Evolutionary conservation across 1,284 basidiomycete genomes (phyloP).

Genomic region (Athelia psychrophila): DNA sequence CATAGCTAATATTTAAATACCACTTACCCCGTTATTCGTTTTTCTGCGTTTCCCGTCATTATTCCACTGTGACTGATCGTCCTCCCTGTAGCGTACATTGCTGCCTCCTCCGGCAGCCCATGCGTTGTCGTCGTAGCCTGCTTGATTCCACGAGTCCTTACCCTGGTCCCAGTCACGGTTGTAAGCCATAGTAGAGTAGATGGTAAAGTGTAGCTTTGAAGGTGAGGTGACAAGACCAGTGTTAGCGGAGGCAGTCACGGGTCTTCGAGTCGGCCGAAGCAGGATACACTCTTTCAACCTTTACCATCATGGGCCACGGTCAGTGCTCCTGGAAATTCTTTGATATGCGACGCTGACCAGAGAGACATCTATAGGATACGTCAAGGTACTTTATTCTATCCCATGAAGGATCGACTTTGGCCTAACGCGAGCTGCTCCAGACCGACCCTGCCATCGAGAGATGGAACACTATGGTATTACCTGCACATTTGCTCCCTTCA

Average conservation of each 20-base stretch:
- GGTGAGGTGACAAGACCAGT: too few species aligned
- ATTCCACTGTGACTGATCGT: slow-evolving; percentile 56
- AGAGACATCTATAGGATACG: slow-evolving; percentile 23
- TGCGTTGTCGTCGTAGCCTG: slow-evolving; percentile 40
- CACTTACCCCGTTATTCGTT: slow-evolving; percentile 66
- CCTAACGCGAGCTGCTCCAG: slow-evolving; percentile 32
- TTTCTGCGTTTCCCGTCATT: slow-evolving; percentile 75
- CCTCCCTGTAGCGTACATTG: slow-evolving; percentile 54
- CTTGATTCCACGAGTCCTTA: slow-evolving; percentile 54
- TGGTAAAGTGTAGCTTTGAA: too few species aligned
- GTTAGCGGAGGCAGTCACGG: slow-evolving; percentile 20
- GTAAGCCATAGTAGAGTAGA: slow-evolving; percentile 57
- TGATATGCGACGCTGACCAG: not conserved
- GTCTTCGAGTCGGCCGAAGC: slow-evolving; percentile 15
- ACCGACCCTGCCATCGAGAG: slow-evolving; percentile 78
- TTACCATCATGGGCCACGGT: slow-evolving; percentile 48
- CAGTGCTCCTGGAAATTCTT: slow-evolving; percentile 15
- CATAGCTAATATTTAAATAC: not conserved
- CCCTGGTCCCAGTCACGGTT: slow-evolving; percentile 82
- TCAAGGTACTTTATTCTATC: slow-evolving; percentile 19
- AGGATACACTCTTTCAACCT: slow-evolving; percentile 9
- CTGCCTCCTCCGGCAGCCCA: slow-evolving; percentile 40
- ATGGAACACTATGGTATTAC: slow-evolving; percentile 72
- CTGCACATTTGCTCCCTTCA: too few species aligned
- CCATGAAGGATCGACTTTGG: not conserved